phyloP scores from a whole-genome alignment of 2,329 filamentous ascomycete genomes.

The Aspergillus flavus region DNA sequence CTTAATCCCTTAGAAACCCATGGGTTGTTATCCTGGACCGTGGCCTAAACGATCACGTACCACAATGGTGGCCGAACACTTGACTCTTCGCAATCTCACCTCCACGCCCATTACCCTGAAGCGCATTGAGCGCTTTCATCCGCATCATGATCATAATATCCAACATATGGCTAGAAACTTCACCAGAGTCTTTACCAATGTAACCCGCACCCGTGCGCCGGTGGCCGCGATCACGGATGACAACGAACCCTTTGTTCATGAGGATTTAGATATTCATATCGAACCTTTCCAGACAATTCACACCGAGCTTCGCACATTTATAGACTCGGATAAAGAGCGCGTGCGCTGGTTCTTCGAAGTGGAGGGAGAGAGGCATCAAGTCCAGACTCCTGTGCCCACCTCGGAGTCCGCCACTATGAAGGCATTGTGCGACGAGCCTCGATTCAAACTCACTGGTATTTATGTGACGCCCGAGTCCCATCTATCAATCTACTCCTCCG shows the following conservation, averaged over 20 bases:
- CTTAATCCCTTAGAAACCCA: conserved; percentile 3
- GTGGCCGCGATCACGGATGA: conserved; percentile 51
- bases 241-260: conserved; percentile 61
- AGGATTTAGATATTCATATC: conserved; percentile 65
- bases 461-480: conserved; percentile 61
- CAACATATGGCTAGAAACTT: conserved; percentile 52
- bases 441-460: conserved; percentile 64
- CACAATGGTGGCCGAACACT: conserved; percentile 41
- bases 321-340: conserved; percentile 63
- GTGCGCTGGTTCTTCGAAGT: conserved; percentile 74
- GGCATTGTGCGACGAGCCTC: conserved; percentile 56
- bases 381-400: conserved; percentile 69
- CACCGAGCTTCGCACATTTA: conserved; percentile 64
- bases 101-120: conserved; percentile 72
- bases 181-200: conserved; percentile 45
- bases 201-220: conserved; percentile 46
- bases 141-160: conserved; percentile 46
- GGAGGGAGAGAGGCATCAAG: conserved; percentile 66
- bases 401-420: conserved; percentile 63
- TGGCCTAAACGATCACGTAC: neutral
- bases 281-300: conserved; percentile 67
- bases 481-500: conserved; percentile 69
- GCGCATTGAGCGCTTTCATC: conserved; percentile 72
- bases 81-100: conserved; percentile 84
- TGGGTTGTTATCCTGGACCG: neutral